Evolutionary conservation across 2,329 filamentous ascomycete species (phyloP), one percentile per base, ranked within the genome.

Genomic region (Dothideomycetes sp.): DNA sequence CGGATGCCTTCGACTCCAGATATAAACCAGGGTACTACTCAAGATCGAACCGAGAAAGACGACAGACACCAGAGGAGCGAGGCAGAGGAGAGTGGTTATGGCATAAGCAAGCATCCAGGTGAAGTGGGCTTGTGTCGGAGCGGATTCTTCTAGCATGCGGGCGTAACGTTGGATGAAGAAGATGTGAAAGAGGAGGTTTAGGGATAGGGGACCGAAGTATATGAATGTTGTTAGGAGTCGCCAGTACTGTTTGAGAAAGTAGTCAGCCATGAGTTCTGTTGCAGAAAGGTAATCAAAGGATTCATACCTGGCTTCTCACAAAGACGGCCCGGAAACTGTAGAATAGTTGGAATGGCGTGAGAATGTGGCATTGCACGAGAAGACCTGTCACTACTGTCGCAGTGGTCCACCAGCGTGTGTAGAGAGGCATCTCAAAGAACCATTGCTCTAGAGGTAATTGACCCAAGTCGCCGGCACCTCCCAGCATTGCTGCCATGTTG

Each of bases 381-480:
- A 87, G 78, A 51, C 87, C 94, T 9, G 83, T 91, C 44, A 86
- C 69, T 29, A 96, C 79, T 0, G 88, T 94, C 4, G 88, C 87
- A 17, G 86, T 88, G 16, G 91, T 96, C 91, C 91, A 98, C 81
- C 84, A 93, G 47, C 91, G 73, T 25, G 91, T 98, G 63, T 88
- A 94, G 18, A 91, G 78, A 3, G 91, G 91, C 83, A 95, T 95
- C 63, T 98, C 91, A 74, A 86, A 95, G 64, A 95, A 96, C 91
- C 91, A 98, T 52, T 89, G 82, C 64, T 96, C 91, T 6, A 98
- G 73, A 29, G 89, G 91, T 56, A 94, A 71, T 47, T 75, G 72
- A 42, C 70, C 67, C 44, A 67, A 53, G 43, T 64, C 64, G 34
- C 56, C 61, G 33, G 64, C 61, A 22, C 51, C 58, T 42, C 64